Conservation (phyloP, 2,329 filamentous ascomycete species). For the Cephalotrichum gorgonifer region DNA sequence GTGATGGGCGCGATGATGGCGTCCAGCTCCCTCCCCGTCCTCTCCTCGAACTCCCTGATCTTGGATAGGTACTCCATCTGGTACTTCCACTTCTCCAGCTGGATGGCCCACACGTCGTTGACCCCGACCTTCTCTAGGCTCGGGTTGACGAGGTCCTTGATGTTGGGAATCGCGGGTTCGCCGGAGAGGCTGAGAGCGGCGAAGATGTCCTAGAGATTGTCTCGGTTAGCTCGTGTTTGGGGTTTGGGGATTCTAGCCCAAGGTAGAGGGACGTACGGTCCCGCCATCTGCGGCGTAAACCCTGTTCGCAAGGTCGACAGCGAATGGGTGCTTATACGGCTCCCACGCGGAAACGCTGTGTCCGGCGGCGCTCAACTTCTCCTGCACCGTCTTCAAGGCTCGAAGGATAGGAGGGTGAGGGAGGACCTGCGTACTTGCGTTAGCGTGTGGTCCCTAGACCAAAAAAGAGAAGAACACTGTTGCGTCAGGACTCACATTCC, state of each 20-base stretch:
- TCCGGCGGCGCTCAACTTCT: slow-evolving; percentile 14
- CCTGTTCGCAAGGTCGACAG: slow-evolving; percentile 14
- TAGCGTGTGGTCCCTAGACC: not conserved
- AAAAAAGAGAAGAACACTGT: not conserved
- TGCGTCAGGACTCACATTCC: slow-evolving; percentile 16
- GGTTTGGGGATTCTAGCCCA: not conserved
- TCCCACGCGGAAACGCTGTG: slow-evolving; percentile 19
- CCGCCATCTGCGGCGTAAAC: slow-evolving; percentile 19
- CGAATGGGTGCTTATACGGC: slow-evolving; percentile 17
- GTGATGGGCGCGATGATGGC: slow-evolving; percentile 29
- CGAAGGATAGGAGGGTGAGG: slow-evolving; percentile 25
- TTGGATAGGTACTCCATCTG: slow-evolving; percentile 20
- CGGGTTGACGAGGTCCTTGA: slow-evolving; percentile 11
- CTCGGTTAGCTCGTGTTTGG: not conserved
- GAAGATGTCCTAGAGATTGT: slow-evolving; percentile 15
- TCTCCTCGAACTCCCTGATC: slow-evolving; percentile 10
- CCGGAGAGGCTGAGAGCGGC: slow-evolving; percentile 17
- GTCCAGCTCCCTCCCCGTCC: slow-evolving; percentile 15
- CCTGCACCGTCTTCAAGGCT: slow-evolving; percentile 16
- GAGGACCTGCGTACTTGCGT: slow-evolving; percentile 13
- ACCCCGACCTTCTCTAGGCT: slow-evolving; percentile 13
- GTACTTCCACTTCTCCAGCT: slow-evolving; percentile 22
- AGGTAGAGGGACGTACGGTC: slow-evolving; percentile 11
- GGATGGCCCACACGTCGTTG: slow-evolving; percentile 14
- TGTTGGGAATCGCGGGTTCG: slow-evolving; percentile 25